phyloP scores from a whole-genome alignment of 176 grass and related monocot genomes.

The Guadua angustifolia region DNA sequence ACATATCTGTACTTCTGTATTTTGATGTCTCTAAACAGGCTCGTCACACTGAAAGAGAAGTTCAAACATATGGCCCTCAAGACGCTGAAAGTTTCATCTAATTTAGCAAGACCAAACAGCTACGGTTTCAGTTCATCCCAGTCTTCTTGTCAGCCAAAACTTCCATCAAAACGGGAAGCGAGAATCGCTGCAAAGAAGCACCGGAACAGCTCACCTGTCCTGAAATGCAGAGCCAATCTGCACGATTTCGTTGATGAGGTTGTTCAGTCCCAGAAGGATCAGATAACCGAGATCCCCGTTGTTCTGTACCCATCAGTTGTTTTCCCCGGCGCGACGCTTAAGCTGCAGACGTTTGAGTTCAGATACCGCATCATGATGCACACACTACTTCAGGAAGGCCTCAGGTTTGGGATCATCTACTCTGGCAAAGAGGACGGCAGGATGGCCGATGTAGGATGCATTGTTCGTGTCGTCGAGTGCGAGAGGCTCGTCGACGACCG shows the following conservation, averaged over 20 bases:
- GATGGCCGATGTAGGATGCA: constrained; percentile 67
- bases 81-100: constrained; percentile 33
- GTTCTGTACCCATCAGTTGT: constrained; percentile 61
- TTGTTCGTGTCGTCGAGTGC: constrained; percentile 69
- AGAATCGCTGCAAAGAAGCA: background rate
- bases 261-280: constrained; percentile 26
- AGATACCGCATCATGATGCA: constrained; percentile 96
- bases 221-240: constrained; percentile 45
- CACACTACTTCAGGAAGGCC: constrained; percentile 68
- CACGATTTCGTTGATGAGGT: constrained; percentile 22
- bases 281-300: constrained; percentile 65
- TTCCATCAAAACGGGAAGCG: background rate
- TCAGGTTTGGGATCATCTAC: constrained; percentile 51
- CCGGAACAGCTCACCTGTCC: background rate
- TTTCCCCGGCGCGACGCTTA: constrained; percentile 65
- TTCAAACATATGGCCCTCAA: constrained; percentile 46
- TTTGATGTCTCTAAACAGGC: constrained; percentile 18
- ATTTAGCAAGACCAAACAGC: constrained; percentile 9
- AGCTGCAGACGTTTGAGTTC: constrained; percentile 88
- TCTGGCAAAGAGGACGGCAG: background rate
- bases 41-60: background rate
- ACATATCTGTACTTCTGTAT: background rate
- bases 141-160: background rate
- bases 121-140: background rate
- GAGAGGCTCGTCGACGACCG: constrained; percentile 68